Evolutionary conservation across 225 moss, liverwort and hornwort species (phyloP), one percentile per base, ranked within the genome.

Genomic region (Sphagnum contortum): DNA sequence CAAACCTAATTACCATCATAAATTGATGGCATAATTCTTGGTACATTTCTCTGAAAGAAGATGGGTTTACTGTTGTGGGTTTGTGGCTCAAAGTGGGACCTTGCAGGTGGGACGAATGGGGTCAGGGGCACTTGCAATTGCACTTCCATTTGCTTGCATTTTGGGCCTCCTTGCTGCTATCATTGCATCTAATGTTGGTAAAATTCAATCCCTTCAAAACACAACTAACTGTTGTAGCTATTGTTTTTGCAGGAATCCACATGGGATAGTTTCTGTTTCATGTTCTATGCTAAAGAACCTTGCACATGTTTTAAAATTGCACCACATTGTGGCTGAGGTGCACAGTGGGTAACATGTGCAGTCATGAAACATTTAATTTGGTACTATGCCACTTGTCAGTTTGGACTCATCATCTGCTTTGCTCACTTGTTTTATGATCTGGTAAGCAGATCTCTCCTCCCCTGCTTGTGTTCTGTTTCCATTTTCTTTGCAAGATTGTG

Each of bases 161-260:
- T 68, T 83, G 59, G 83, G 83, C 64, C 71, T 79, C 53, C 79
- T 83, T 70, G 83, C 79, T 64, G 69, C 83, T 12, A 57, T 83
- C 45, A 79, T 79, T 50, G 69, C 74, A 44, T 63, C 79, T 71
- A 79, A 79, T 58, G 73, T 83, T 3, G 83, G 83, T 83, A 58
- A 69, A 71, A 6, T 44, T 76, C 61, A 45, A 56, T 60, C 49
- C 61, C 3, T 45, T 48, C 12, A 59, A 49, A 5, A 58, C 55
- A 49, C 45, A 62, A 29, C 12, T 58, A 48, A 75, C 46, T 46
- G 3, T 50, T 48, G 45, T 56, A 55, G 5, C 29, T 51, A 50
- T 48, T 62, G 4, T 47, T 66, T 57, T 58, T 58, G 29, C 29
- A 29, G 29, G 29, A 29, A 29, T 29, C 29, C 29, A 29, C 29